Conservation (phyloP, 257 asterid species). For the Cynanchum wilfordii region DNA sequence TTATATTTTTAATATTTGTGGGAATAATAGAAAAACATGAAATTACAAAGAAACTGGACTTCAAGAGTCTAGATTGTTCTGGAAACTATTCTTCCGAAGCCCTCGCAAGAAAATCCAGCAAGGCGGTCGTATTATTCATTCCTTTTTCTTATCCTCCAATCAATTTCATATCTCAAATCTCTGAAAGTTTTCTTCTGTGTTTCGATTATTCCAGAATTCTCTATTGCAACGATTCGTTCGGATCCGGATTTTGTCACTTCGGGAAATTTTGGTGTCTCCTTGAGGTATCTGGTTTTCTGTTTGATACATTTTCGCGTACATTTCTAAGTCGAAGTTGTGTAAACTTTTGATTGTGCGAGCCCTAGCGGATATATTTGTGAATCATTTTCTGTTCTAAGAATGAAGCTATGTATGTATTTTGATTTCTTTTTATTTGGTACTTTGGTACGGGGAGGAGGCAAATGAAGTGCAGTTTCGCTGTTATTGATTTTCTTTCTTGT, state of each 20-base stretch:
- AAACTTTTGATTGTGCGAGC: background rate
- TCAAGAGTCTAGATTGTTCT: constrained; percentile 17
- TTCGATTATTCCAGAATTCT: background rate
- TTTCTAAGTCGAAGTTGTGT: background rate
- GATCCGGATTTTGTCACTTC: background rate
- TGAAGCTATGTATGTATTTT: too few species aligned
- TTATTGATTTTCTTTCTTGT: background rate
- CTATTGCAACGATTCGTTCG: background rate
- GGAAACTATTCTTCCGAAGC: constrained; percentile 3
- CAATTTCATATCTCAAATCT: background rate
- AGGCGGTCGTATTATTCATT: background rate
- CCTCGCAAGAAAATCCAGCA: background rate
- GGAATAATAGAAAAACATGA: background rate
- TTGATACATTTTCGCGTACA: background rate
- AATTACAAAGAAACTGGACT: background rate
- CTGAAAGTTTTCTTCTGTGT: background rate
- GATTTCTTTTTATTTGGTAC: too few species aligned
- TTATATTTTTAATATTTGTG: too few species aligned
- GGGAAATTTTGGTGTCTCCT: background rate
- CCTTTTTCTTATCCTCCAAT: background rate
- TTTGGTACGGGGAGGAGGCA: background rate
- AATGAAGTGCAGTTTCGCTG: background rate
- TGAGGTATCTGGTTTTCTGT: background rate
- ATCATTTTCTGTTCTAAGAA: background rate
- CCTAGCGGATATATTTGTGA: background rate